Evolutionary conservation across 495 filamentous ascomycete genomes (phyloP).

Genomic region (Bacidia rubella): DNA sequence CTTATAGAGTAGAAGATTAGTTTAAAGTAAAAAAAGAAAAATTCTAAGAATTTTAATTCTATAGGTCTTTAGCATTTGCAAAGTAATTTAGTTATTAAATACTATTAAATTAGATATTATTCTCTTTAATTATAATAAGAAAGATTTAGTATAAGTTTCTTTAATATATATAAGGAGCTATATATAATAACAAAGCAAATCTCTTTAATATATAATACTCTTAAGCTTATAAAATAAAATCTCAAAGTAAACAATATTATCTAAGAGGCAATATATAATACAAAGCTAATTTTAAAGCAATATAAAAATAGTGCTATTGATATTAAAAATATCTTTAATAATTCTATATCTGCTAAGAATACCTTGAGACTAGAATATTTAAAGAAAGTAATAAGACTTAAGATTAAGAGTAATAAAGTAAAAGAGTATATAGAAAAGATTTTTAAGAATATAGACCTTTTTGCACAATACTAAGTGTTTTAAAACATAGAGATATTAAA

Average conservation of each 20-base stretch:
- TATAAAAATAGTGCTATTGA: not conserved
- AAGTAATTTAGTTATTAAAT: not conserved
- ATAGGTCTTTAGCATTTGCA: not conserved
- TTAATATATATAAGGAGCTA: not conserved
- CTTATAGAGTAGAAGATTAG: not conserved
- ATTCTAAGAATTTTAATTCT: not conserved
- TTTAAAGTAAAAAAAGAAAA: not conserved
- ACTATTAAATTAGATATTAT: not conserved
- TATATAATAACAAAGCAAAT: not conserved
- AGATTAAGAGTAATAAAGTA: not conserved
- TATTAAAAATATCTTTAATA: not conserved
- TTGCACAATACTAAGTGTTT: not conserved
- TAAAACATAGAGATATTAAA: not conserved
- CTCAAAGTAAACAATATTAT: not conserved
- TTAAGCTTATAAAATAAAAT: not conserved
- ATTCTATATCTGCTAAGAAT: not conserved
- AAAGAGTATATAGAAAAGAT: not conserved
- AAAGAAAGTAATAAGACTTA: not conserved
- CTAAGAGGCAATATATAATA: not conserved
- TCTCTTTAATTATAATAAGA: not conserved
- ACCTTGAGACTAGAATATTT: not conserved
- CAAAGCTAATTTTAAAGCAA: not conserved
- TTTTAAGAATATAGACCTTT: not conserved
- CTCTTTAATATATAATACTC: not conserved
- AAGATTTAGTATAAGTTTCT: not conserved